These are phyloP conservation scores for Pichia deserticola DNA, from an alignment of 805 yeast species.

Conservation along the genomic window DNA sequence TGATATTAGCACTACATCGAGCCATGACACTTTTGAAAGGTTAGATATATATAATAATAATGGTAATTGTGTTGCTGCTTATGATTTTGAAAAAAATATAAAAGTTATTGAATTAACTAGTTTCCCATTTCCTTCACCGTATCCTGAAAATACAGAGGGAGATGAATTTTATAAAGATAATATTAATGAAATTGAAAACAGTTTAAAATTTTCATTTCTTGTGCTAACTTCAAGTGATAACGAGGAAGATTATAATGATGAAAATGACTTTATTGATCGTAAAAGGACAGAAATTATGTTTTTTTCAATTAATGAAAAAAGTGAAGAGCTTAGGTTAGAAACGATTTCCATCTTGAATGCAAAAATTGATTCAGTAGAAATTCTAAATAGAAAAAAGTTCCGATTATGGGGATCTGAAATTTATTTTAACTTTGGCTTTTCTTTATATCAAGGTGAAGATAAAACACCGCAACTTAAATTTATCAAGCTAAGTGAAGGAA, in stretches of 20 bases:
- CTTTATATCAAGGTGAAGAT: neutral
- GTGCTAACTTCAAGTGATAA: slow-evolving; percentile 8
- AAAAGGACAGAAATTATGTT: slow-evolving; percentile 11
- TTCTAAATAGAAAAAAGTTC: slow-evolving; percentile 2
- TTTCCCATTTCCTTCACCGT: neutral
- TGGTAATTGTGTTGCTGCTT: slow-evolving; percentile 3
- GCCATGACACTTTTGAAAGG: neutral
- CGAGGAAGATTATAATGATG: slow-evolving; percentile 3
- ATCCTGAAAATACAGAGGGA: slow-evolving; percentile 8
- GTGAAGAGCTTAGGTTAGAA: slow-evolving; percentile 4
- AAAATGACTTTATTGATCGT: neutral
- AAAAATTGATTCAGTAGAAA: neutral
- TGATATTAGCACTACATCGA: neutral
- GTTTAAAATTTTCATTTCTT: slow-evolving; percentile 10
- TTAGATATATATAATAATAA: neutral
- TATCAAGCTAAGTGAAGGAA: no score
- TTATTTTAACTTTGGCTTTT: slow-evolving; percentile 5
- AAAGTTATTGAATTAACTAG: slow-evolving; percentile 9
- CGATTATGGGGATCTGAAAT: slow-evolving; percentile 13
- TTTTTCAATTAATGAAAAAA: slow-evolving; percentile 8
- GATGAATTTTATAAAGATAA: slow-evolving; percentile 5
- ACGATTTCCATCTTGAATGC: slow-evolving; percentile 13
- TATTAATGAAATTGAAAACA: neutral
- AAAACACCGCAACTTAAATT: neutral
- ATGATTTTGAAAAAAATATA: slow-evolving; percentile 14